Conservation (phyloP, 2,329 filamentous ascomycete genomes). For the Aspergillus aculeatus region DNA sequence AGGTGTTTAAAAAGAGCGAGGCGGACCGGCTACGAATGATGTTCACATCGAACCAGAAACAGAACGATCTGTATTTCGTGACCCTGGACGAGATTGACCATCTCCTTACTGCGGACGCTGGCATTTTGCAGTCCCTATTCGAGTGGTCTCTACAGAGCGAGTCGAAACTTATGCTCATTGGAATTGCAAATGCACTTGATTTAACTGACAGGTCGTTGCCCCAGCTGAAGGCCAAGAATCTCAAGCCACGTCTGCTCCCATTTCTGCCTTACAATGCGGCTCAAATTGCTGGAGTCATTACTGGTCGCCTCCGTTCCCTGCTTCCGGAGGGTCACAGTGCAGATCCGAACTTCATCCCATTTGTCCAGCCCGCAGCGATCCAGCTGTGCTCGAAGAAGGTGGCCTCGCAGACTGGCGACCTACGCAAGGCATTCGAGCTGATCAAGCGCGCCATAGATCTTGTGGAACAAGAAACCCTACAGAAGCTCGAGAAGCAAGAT, state of each 20-base stretch:
- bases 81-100: conserved; percentile 95
- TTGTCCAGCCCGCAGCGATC: conserved; percentile 90
- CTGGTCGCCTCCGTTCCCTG: conserved; percentile 73
- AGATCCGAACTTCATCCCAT: conserved; percentile 67
- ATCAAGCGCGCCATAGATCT: conserved; percentile 85
- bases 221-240: conserved; percentile 84
- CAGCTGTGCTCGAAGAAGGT: conserved; percentile 94
- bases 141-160: conserved; percentile 86
- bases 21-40: conserved; percentile 66
- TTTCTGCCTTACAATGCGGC: conserved; percentile 88
- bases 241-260: conserved; percentile 84
- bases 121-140: conserved; percentile 89
- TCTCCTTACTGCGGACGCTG: conserved; percentile 81
- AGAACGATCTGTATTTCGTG: conserved; percentile 67
- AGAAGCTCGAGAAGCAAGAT: conserved; percentile 65
- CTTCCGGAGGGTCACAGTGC: conserved; percentile 50
- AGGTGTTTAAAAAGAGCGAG: conserved; percentile 65
- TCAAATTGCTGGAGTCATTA: conserved; percentile 87
- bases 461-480: conserved; percentile 78
- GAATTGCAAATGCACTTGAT: conserved; percentile 94
- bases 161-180: conserved; percentile 79
- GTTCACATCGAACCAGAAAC: conserved; percentile 53
- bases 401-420: conserved; percentile 86
- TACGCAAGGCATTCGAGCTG: conserved; percentile 94
- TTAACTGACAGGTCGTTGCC: conserved; percentile 93